Conservation (phyloP, 352 stramenopile species). For the Pelagophyceae sp. region DNA sequence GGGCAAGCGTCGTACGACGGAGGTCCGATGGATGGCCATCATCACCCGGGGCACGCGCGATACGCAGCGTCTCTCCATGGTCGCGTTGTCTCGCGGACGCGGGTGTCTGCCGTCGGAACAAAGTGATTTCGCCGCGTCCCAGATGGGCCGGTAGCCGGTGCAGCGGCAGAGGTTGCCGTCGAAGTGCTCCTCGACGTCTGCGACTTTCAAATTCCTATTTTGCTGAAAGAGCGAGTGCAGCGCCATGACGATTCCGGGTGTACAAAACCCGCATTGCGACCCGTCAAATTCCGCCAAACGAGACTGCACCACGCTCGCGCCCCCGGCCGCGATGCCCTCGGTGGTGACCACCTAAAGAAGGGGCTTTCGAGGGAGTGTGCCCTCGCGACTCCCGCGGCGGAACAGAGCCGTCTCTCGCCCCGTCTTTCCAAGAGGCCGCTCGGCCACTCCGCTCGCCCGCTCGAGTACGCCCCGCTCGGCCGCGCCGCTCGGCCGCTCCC, state of each 20-base stretch:
- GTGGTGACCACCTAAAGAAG: not conserved
- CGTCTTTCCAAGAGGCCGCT: no score
- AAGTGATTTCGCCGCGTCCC: slow-evolving; percentile 73
- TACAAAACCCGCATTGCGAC: slow-evolving; percentile 80
- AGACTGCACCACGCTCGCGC: slow-evolving; percentile 63
- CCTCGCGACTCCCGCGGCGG: no score
- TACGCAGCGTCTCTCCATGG: no score
- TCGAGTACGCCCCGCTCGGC: no score
- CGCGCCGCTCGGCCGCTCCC: no score
- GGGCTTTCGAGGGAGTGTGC: no score
- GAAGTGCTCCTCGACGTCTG: slow-evolving; percentile 70
- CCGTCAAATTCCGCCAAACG: slow-evolving; percentile 67
- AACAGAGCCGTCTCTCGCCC: no score
- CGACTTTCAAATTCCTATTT: slow-evolving; percentile 20
- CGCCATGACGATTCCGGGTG: slow-evolving; percentile 71
- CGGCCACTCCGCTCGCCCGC: no score
- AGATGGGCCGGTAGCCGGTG: slow-evolving; percentile 60
- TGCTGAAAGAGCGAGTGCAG: slow-evolving; percentile 42
- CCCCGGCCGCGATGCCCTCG: not conserved
- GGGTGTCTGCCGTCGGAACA: slow-evolving; percentile 60
- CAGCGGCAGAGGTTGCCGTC: slow-evolving; percentile 84
- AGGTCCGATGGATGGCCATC: no score
- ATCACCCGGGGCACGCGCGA: no score
- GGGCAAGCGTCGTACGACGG: no score
- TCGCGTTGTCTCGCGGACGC: no score